phyloP scores from a whole-genome alignment of 2,329 filamentous ascomycete species.

The Bipolaris sorokiniana region DNA sequence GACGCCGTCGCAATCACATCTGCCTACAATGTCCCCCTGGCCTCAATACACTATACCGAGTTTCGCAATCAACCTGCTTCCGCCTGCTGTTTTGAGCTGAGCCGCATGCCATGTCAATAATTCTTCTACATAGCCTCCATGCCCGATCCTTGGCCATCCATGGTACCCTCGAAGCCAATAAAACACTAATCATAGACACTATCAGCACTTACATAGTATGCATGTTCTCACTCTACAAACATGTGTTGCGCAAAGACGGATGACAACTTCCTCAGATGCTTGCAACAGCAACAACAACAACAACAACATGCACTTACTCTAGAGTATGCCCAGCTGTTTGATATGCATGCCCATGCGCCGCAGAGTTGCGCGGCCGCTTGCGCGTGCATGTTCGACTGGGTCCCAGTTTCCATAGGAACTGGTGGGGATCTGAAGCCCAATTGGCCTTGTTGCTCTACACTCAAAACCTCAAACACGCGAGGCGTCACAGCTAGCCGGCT shows the following conservation, averaged over 20 bases:
- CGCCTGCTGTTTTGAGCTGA: not conserved
- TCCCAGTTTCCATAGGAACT: slow-evolving; percentile 10
- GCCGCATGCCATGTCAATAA: not conserved
- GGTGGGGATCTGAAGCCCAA: slow-evolving; percentile 3
- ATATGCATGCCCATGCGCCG: slow-evolving; percentile 1
- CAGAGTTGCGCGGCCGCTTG: slow-evolving; percentile 5
- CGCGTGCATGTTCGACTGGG: slow-evolving; percentile 7
- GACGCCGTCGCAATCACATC: not conserved
- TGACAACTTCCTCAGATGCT: too few relatives aligned
- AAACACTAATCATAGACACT: not conserved
- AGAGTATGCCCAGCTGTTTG: not conserved
- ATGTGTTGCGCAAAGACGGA: too few relatives aligned
- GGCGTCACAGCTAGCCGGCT: not conserved
- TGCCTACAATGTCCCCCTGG: not conserved
- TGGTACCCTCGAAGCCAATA: not conserved
- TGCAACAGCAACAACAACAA: too few relatives aligned
- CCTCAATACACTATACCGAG: not conserved
- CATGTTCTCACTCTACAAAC: too few relatives aligned
- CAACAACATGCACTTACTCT: too few relatives aligned
- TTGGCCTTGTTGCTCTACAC: not conserved
- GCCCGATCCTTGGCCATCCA: not conserved
- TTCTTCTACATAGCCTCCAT: too few relatives aligned
- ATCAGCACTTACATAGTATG: too few relatives aligned
- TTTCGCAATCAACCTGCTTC: not conserved
- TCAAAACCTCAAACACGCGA: not conserved